These are phyloP conservation scores for Cryphonectria parasitica DNA, from an alignment of 2,329 filamentous ascomycete genomes.

Conservation along the genomic window DNA sequence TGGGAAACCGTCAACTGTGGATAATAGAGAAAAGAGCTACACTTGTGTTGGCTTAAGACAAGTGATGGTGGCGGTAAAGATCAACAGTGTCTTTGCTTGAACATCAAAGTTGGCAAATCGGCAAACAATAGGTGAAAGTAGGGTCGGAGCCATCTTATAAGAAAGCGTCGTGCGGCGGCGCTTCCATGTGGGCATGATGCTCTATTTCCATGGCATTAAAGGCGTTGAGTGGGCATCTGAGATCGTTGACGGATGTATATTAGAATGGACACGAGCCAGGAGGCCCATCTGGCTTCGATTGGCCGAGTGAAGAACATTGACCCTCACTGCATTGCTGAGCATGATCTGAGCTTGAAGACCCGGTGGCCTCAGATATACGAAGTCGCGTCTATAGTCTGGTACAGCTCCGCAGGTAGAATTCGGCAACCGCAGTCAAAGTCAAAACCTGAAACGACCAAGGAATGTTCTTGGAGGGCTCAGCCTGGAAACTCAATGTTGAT, in stretches of 20 bases:
- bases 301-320: neutral
- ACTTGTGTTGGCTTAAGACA: neutral
- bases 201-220: neutral
- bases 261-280: neutral
- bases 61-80: neutral
- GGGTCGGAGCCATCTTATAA: neutral
- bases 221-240: neutral
- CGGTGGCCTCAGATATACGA: constrained; percentile 3
- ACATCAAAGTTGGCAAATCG: neutral
- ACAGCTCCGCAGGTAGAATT: neutral
- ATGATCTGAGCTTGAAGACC: neutral
- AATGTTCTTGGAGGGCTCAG: neutral
- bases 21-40: neutral
- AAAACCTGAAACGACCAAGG: neutral
- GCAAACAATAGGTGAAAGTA: neutral
- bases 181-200: neutral
- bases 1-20: neutral
- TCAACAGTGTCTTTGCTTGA: neutral
- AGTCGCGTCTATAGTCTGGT: neutral
- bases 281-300: neutral
- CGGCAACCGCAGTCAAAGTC: neutral
- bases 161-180: no score
- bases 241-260: neutral
- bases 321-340: neutral
- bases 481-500: neutral